These are phyloP conservation scores for Phytopythium chamaehyphon DNA, from an alignment of 352 stramenopile genomes.

Conservation along the genomic window DNA sequence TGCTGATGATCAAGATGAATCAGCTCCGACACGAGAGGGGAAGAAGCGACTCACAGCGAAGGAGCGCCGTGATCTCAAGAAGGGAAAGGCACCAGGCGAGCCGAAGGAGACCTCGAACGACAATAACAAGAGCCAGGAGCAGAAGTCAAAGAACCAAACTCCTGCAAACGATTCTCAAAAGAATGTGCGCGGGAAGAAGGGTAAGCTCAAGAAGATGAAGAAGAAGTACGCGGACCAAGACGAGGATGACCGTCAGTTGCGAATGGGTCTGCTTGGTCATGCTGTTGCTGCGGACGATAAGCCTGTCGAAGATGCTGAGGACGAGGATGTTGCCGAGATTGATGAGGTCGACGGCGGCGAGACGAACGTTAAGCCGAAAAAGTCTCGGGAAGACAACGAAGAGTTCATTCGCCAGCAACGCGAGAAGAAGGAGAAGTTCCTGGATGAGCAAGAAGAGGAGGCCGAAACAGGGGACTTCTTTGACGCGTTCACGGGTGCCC, in stretches of 20 bases:
- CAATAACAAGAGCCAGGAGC: slow-evolving; percentile 12
- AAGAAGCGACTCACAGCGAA: slow-evolving; percentile 67
- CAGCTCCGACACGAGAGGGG: slow-evolving; percentile 17
- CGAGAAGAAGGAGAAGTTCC: slow-evolving; percentile 79
- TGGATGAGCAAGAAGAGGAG: slow-evolving; percentile 84
- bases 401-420: slow-evolving; percentile 71
- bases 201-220: slow-evolving; percentile 94
- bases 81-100: slow-evolving; percentile 27
- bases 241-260: slow-evolving; percentile 91
- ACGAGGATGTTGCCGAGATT: slow-evolving; percentile 3
- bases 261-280: slow-evolving; percentile 90
- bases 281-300: slow-evolving; percentile 14
- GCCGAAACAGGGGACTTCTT: slow-evolving; percentile 77
- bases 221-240: slow-evolving; percentile 97
- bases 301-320: slow-evolving; percentile 9
- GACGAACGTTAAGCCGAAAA: slow-evolving; percentile 4
- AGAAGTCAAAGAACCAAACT: slow-evolving; percentile 12
- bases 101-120: neutral
- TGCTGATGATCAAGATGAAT: slow-evolving; percentile 13
- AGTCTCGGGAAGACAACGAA: slow-evolving; percentile 24
- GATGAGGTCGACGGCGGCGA: slow-evolving; percentile 11
- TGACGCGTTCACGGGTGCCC: slow-evolving; percentile 78
- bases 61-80: slow-evolving; percentile 79
- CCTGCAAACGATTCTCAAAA: slow-evolving; percentile 12
- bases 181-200: slow-evolving; percentile 88